Evolutionary conservation across 768 basidiomycete species (phyloP), one percentile per base, ranked within the genome.

Genomic region (Russula griseocarnosa): DNA sequence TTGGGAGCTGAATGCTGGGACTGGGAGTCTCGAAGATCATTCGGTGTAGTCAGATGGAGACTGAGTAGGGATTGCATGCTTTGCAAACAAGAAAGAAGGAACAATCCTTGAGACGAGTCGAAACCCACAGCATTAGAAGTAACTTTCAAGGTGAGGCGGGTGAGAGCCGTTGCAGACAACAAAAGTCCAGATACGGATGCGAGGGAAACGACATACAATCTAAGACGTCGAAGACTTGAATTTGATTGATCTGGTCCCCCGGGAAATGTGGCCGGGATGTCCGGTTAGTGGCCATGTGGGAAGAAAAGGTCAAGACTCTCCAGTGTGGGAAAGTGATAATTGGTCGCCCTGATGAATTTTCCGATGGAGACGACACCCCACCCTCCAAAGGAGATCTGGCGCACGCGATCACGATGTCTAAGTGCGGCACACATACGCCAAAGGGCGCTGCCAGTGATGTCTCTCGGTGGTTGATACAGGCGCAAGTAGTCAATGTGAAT

Each of bases 241-340:
- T 36, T n/a, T 3, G 32, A 58, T 14, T 16, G 14, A 24, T 36
- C 34, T 3, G 51, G 53, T n/a, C 51, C 57, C 34, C 14, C 11
- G 4, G 53, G 57, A 47, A 63, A 38, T n/a, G 32, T 54, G 1
- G 34, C 3, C 20, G 55, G 47, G 14, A 62, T 8, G 5, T 18
- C 4, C 18, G 18, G 6, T 20, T 13, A 9, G 6, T 0, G 1
- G 0, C 0, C 3, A 5, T 3, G 0, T 22, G 5, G 0, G 11
- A 1, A n/a, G 32, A 0, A 0, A 26, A 62, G 44, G 3, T 26
- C 10, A 14, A 63, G 51, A 38, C 24, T 58, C 10, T 63, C 57
- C 44, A 63, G 30, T n/a, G 11, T 14, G 4, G 57, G 62, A 28
- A 63, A 58, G 5, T 3, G 14, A 10, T 24, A 14, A 3, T 26